Conservation (phyloP, 75 land plant genomes). For the Pinus taeda region DNA sequence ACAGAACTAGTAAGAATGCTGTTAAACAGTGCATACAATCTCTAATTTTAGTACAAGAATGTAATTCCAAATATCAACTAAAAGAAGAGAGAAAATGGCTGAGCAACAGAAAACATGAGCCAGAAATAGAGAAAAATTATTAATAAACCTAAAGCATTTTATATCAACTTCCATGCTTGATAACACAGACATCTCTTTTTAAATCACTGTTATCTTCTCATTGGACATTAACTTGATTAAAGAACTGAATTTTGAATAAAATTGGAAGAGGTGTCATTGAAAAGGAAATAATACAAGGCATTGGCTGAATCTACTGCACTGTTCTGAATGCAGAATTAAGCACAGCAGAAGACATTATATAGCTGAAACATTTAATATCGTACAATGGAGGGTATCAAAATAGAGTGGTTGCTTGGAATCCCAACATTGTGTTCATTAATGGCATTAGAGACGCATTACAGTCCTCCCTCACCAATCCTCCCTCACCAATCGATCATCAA, state of each 20-base stretch:
- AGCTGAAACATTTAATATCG: background rate
- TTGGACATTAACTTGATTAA: constrained; percentile 1
- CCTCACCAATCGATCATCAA: background rate
- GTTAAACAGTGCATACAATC: background rate
- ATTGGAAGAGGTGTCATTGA: constrained; percentile 4
- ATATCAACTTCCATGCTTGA: background rate
- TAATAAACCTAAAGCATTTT: background rate
- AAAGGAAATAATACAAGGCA: constrained; percentile 5
- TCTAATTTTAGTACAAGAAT: constrained; percentile 3
- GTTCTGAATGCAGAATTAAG: constrained; percentile 2
- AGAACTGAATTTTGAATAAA: background rate
- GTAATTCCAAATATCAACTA: background rate
- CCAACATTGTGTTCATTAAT: background rate
- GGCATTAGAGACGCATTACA: constrained; percentile 2
- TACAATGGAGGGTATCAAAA: constrained; percentile 6
- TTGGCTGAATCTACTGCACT: constrained; percentile 5
- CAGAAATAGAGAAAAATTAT: background rate
- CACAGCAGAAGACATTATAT: background rate
- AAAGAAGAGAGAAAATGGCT: background rate
- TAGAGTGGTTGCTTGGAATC: background rate
- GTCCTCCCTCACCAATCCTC: background rate
- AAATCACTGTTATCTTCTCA: background rate
- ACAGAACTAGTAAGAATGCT: background rate
- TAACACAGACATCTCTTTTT: background rate
- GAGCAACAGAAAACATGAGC: background rate